These are phyloP conservation scores for Ceratocystis diversiconidia DNA, from an alignment of 2,329 filamentous ascomycete species.

Conservation along the genomic window DNA sequence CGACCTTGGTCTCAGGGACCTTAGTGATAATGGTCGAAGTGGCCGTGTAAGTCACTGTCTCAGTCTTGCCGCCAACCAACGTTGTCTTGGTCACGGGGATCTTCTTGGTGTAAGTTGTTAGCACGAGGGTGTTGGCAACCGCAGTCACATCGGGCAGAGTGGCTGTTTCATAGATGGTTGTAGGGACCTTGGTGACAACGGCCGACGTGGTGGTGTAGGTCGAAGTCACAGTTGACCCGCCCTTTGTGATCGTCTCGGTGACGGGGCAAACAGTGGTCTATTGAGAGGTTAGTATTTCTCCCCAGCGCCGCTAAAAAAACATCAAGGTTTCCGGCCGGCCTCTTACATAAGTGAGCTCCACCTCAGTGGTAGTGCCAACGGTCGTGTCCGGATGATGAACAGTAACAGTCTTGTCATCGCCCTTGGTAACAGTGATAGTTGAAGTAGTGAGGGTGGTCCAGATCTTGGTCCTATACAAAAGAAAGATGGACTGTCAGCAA, in stretches of 20 bases:
- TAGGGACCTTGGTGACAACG: conserved; percentile 7
- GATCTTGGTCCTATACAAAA: conserved; percentile 1
- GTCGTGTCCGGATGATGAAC: conserved; percentile 9
- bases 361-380: conserved; percentile 12
- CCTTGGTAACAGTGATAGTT: conserved; percentile 11
- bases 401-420: conserved; percentile 9
- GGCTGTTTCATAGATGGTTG: conserved; percentile 10
- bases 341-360: conserved; percentile 14
- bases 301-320: not conserved
- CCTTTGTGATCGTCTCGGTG: conserved; percentile 16
- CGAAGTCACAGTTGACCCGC: conserved; percentile 12
- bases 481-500: not conserved
- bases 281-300: conserved; percentile 2
- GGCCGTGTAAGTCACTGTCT: conserved; percentile 6
- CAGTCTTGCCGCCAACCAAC: conserved; percentile 5
- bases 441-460: conserved; percentile 10
- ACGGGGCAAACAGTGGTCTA: conserved; percentile 16
- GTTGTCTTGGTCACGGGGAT: conserved; percentile 11
- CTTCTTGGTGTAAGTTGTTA: conserved; percentile 11
- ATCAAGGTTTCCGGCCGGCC: too few relatives aligned
- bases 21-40: conserved; percentile 7
- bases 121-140: not conserved
- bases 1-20: conserved; percentile 21
- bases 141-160: conserved; percentile 11
- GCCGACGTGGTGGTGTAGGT: conserved; percentile 16